Base-by-base conservation (phyloP, 441 rosid species). In the Adansonia gregorii region DNA sequence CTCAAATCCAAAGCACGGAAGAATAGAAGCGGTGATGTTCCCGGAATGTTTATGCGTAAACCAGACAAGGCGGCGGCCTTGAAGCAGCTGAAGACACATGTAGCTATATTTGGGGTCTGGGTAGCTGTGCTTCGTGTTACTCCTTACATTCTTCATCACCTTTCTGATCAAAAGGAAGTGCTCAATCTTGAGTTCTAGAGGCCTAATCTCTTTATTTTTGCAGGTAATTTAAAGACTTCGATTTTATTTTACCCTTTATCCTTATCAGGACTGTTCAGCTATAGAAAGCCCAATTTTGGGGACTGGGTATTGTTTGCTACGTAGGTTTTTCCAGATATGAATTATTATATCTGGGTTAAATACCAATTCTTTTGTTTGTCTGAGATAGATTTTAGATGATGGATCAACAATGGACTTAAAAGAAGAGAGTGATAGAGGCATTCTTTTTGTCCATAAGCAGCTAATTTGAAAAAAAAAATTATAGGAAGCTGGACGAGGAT, bases 41-140 rank as follows among this genome's bases (percentile, higher is more conserved):
- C 93, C 96, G 98, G 97, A 17, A 89, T 94, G 93, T 91, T 96
- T 71, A 85, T 89, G 94, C 82, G 86, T 22, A 94, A 94, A 81
- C 98, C 98, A 17, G 97, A 92, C 84, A 95, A 95, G 85, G 88
- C 85, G 17, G 92, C 49, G 79, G 99, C 98, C 67, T 73, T 91
- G 87, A 95, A 89, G 89, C 91, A 95, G 95, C 88, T 95, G 10
- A 86, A 86, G 63, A 46, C 82, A 0, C 97, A 94, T 67, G 92
- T 67, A 0, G 88, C 87, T 45, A 72, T 93, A 82, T 96, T 96
- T 79, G 93, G 95, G n/a, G 78, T 74, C 43, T 93, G 97, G 94
- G 91, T 84, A 55, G 91, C 88, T 7, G 86, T 81, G 56, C 27
- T 92, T 63, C 98, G 98, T 0, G 87, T 86, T 80, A 81, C 89